Base-by-base conservation (phyloP, 768 basidiomycete species). In the Lactifluus rugatus region DNA sequence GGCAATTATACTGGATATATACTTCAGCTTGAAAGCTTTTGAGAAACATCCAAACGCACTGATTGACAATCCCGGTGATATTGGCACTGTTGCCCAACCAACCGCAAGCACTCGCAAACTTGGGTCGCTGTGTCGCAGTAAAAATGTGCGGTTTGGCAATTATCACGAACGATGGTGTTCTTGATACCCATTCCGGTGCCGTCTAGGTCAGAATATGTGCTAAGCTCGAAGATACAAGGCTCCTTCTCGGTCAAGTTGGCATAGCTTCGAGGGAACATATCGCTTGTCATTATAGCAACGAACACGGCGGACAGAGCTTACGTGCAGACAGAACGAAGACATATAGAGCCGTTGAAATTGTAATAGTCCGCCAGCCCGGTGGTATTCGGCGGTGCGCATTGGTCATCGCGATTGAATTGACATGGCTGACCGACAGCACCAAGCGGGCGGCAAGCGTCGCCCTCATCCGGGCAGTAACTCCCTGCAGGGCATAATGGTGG, bases 141-240 rank as follows among this genome's bases (percentile, higher is more conserved):
- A 39, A 62, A 17, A 19, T 17, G 19, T 36, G 61, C 56, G 9
- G 63, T 64, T 19, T 55, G 44, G 39, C 63, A 64, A 52, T 62
- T 64, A 45, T 64, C 63, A 32, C 63, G 63, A 9, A 55, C 56
- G 32, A 64, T 62, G 23, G 39, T 54, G 28, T 62, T 61, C 21
- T 44, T 31, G 39, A 52, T 54, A 31, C 50, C 62, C 45, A 47
- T 13, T 37, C 59, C 62, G 11, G 36, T 34, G 3, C 25, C 21
- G 45, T 39, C 41, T 25, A 61, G 32, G 67, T 31, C 62, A 3
- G 51, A 69, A 62, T 75, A 77, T 4, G 68, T 65, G 25, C 69
- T 72, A 62, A 76, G 74, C 51, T 77, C 76, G 21, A 70, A 66
- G 5, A 70, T 56, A 60, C 77, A 78, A 34, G 70, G 62, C 56